These are phyloP conservation scores for barrel medic (Medicago truncatula) DNA, from an alignment of 306 rosid genomes.

Conservation along the genomic window DNA sequence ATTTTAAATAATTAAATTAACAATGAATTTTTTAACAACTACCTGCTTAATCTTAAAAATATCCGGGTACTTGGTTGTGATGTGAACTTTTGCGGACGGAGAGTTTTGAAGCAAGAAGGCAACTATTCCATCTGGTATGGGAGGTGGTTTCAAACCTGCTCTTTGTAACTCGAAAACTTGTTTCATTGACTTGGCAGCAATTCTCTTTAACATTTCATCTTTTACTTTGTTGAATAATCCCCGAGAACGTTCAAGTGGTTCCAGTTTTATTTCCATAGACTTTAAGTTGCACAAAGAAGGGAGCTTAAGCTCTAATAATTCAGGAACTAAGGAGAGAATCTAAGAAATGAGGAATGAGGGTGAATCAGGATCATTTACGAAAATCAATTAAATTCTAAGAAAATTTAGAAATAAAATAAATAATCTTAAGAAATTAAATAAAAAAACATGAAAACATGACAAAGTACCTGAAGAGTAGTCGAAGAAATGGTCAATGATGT, in stretches of 20 bases:
- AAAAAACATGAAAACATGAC: neutral
- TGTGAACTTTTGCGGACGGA: neutral
- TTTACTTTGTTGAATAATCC: neutral
- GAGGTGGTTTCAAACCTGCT: neutral
- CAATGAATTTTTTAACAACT: neutral
- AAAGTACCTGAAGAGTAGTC: neutral
- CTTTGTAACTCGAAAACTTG: neutral
- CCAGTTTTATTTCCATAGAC: neutral
- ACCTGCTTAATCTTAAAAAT: neutral
- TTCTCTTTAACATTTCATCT: neutral
- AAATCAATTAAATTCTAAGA: neutral
- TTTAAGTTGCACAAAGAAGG: neutral
- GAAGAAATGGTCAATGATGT: neutral
- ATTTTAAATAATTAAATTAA: too few relatives aligned
- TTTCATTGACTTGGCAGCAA: neutral
- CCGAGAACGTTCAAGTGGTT: too few relatives aligned
- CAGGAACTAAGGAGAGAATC: slow-evolving; percentile 4
- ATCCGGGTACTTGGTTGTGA: neutral
- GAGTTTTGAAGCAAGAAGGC: slow-evolving; percentile 1
- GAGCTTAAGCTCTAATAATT: neutral
- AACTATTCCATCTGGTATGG: slow-evolving; percentile 2
- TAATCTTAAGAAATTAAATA: neutral
- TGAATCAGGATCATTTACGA: neutral
- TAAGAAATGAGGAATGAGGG: neutral
- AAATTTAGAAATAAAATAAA: neutral